phyloP scores from a whole-genome alignment of 345 rosid genomes.

The Sapria himalayana region DNA sequence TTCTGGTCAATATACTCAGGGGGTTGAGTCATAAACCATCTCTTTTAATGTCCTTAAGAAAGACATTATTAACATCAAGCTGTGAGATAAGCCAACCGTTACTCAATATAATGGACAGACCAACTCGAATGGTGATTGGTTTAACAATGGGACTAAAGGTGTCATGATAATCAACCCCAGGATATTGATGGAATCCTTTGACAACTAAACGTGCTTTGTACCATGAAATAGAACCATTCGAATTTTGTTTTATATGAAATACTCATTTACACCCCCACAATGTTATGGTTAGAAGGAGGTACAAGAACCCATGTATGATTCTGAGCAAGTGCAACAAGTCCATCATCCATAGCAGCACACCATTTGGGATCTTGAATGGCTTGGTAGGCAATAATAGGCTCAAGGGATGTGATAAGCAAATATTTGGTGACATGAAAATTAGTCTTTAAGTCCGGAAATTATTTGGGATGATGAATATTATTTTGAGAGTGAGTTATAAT shows the following conservation, averaged over 20 bases:
- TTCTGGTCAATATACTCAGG: background rate
- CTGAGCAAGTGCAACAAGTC: background rate
- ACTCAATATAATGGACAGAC: background rate
- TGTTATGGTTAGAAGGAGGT: background rate
- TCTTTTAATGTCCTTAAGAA: background rate
- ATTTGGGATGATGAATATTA: too few species aligned
- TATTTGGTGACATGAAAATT: background rate
- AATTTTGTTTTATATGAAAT: background rate
- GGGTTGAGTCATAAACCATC: slow-evolving; percentile 2
- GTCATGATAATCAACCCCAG: background rate
- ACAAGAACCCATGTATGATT: slow-evolving; percentile 1
- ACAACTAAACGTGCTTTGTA: background rate
- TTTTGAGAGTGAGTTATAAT: too few species aligned
- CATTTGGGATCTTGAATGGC: background rate
- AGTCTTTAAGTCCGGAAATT: too few species aligned
- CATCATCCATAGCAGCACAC: background rate
- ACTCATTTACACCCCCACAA: slow-evolving; percentile 4
- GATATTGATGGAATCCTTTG: slow-evolving; percentile 6
- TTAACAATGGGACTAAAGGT: slow-evolving; percentile 1
- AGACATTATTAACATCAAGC: slow-evolving; percentile 5
- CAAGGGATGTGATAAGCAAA: background rate
- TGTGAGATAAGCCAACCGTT: background rate
- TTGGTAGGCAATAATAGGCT: background rate
- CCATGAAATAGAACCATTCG: background rate
- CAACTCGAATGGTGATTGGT: background rate